phyloP scores from a whole-genome alignment of 352 stramenopile species.

The Pythium insidiosum region DNA sequence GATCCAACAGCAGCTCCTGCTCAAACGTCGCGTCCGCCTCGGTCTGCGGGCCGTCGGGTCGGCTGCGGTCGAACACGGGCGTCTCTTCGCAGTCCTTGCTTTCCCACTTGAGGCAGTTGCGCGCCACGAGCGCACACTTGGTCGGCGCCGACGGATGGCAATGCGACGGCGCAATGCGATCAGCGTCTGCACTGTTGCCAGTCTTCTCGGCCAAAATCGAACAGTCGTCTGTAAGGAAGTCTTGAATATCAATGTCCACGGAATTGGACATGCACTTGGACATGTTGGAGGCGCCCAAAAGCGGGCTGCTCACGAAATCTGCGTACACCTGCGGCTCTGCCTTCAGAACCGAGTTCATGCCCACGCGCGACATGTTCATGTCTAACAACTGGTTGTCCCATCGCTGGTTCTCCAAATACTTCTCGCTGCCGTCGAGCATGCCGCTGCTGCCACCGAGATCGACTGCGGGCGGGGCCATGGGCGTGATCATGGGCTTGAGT shows the following conservation, averaged over 20 bases:
- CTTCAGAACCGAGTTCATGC: no score
- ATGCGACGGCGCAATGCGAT: not conserved
- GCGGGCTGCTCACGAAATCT: no score
- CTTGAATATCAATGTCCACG: conserved; percentile 69
- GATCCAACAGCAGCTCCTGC: conserved; percentile 59
- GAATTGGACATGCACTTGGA: conserved; percentile 19
- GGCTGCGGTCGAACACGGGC: conserved; percentile 13
- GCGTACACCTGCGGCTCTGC: no score
- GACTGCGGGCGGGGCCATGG: conserved; percentile 38
- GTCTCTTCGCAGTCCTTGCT: no score
- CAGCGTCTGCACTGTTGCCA: conserved; percentile 12
- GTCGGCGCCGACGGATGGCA: conserved; percentile 14
- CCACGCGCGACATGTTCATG: no score
- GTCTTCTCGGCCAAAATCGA: conserved; percentile 28
- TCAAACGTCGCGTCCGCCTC: conserved; percentile 41
- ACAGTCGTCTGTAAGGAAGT: conserved; percentile 75
- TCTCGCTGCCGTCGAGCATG: no score
- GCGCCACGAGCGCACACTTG: conserved; percentile 51
- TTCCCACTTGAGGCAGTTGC: conserved; percentile 66
- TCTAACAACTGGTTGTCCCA: conserved; percentile 27
- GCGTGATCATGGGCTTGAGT: conserved; percentile 62
- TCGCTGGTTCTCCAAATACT: conserved; percentile 16
- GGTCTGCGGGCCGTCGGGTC: conserved; percentile 11
- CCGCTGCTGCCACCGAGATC: conserved; percentile 41
- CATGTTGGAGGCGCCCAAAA: no score